Conservation (phyloP, 495 filamentous ascomycete genomes). For the Talaromyces thailandensis region DNA sequence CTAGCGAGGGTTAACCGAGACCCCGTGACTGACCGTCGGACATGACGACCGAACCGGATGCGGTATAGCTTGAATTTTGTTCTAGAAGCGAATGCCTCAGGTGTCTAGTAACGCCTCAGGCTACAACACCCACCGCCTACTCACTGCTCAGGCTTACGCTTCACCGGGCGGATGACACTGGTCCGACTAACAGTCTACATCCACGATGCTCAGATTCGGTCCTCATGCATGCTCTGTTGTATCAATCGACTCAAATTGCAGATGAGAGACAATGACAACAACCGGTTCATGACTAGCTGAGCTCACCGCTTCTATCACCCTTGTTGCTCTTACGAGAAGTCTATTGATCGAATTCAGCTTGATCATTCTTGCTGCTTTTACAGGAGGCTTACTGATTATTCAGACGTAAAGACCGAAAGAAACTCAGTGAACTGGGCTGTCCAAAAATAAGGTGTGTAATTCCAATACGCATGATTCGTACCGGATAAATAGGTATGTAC, state of each 20-base stretch:
- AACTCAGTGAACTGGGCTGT: no score
- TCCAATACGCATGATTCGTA: background rate
- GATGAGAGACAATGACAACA: background rate
- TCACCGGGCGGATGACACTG: background rate
- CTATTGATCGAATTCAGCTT: background rate
- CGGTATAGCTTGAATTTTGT: background rate
- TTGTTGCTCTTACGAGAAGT: background rate
- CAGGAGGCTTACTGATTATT: background rate
- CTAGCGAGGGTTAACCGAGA: conserved; percentile 29
- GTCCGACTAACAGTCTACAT: background rate
- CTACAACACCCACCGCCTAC: background rate
- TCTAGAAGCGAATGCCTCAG: background rate
- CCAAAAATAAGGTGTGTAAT: background rate
- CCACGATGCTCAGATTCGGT: no score
- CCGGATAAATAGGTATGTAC: background rate
- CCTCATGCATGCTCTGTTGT: no score
- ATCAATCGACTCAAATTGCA: background rate
- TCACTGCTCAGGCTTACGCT: background rate
- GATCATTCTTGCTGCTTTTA: background rate
- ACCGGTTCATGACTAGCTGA: background rate
- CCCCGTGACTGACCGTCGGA: conserved; percentile 23
- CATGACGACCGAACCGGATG: background rate
- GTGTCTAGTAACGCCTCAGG: background rate
- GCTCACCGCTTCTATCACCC: no score
- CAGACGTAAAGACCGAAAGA: background rate